Conservation (phyloP, 805 yeast genomes). For the Candida patagonica region DNA sequence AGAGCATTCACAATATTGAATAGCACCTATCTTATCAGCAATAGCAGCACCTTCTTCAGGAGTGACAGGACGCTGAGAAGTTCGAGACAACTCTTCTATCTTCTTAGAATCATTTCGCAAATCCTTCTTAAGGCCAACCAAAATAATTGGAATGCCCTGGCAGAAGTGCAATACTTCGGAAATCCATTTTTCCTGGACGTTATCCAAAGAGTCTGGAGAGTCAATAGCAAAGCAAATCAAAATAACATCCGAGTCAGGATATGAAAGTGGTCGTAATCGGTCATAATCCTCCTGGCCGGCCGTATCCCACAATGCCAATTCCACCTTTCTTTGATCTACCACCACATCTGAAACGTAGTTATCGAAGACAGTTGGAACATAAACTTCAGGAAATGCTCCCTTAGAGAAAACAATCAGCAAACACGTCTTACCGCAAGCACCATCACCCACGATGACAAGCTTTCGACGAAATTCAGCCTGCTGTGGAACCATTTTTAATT, state of each 20-base stretch:
- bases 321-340: slow-evolving; percentile 84
- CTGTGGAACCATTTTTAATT: slow-evolving; percentile 16
- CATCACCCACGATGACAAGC: slow-evolving; percentile 92
- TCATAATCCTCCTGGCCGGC: slow-evolving; percentile 98
- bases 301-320: slow-evolving; percentile 94
- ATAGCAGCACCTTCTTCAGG: slow-evolving; percentile 77
- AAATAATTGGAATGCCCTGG: slow-evolving; percentile 84
- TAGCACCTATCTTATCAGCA: slow-evolving; percentile 83
- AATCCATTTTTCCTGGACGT: slow-evolving; percentile 94
- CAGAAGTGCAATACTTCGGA: slow-evolving; percentile 90
- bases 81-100: slow-evolving; percentile 62
- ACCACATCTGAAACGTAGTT: slow-evolving; percentile 96
- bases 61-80: slow-evolving; percentile 73
- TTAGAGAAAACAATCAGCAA: slow-evolving; percentile 73
- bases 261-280: slow-evolving; percentile 81
- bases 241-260: slow-evolving; percentile 88
- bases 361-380: slow-evolving; percentile 94
- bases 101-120: slow-evolving; percentile 75
- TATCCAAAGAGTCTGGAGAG: slow-evolving; percentile 84
- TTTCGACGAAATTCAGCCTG: slow-evolving; percentile 33
- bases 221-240: slow-evolving; percentile 87
- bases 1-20: slow-evolving; percentile 82
- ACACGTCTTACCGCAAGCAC: slow-evolving; percentile 97
- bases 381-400: slow-evolving; percentile 88
- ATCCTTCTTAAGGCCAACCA: slow-evolving; percentile 89